Conservation (phyloP, 345 rosid species). For the Leavenworthia alabamica region DNA sequence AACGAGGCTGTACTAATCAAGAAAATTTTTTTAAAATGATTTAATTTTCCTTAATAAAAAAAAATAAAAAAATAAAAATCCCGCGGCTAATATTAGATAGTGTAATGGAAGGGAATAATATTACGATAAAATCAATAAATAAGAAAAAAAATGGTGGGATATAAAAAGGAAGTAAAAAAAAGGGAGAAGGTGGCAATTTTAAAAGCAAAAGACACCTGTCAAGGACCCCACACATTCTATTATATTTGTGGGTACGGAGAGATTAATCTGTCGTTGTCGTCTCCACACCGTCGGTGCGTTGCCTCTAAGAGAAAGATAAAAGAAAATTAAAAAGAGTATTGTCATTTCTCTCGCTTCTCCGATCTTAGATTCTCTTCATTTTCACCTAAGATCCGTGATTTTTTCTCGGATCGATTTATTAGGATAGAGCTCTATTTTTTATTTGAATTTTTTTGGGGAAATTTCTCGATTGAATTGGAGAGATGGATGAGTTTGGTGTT, state of each 20-base stretch:
- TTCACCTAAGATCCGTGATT: constrained; percentile 11
- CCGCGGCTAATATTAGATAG: background rate
- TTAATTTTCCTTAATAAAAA: background rate
- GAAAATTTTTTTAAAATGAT: background rate
- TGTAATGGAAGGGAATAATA: background rate
- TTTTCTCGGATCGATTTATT: constrained; percentile 1
- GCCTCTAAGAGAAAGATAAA: background rate
- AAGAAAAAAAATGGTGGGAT: background rate
- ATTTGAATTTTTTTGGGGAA: background rate
- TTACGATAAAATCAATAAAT: background rate
- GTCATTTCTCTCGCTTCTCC: constrained; percentile 1
- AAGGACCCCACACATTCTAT: constrained; percentile 17
- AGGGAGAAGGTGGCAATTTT: constrained; percentile 15
- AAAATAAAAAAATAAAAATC: too few species aligned
- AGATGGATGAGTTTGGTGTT: constrained; percentile 80
- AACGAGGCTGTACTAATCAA: background rate
- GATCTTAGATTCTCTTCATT: constrained; percentile 5
- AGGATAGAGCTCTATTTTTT: background rate
- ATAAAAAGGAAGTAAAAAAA: background rate
- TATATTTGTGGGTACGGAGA: background rate
- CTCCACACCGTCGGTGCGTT: constrained; percentile 22
- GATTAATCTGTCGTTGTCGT: constrained; percentile 17
- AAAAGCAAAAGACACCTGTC: constrained; percentile 25
- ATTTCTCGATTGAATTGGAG: background rate
- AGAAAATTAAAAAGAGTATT: constrained; percentile 8